Base-by-base conservation (phyloP, 768 basidiomycete species). In the Termitomyces sp. region DNA sequence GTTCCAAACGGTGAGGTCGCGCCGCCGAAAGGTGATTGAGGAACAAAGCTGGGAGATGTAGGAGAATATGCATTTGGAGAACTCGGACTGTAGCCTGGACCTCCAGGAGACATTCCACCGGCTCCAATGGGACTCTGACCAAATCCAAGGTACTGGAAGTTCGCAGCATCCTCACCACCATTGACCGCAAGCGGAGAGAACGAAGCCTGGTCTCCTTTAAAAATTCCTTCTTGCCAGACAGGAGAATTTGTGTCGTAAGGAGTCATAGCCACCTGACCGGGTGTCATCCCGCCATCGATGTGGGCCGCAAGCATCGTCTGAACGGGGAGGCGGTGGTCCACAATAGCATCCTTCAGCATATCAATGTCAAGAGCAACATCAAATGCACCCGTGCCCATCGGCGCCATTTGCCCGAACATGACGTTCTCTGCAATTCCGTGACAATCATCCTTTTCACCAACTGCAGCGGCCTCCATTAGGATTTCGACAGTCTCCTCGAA, bases 401-500 rank as follows among this genome's bases (percentile, higher is more conserved):
- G 95, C n/a, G 96, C 95, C 84, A 98, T 90, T 75, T 98, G 97
- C 17, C 97, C 97, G 65, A 99, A 93, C 82, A 99, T 86, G 41
- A 99, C 94, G 66, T 98, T 98, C 79, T 98, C 96, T n/a, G 97
- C 97, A 32, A 99, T 86, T 43, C 96, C 97, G 53, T 92, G 92
- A 69, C 97, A 99, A 64, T 98, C 96, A 62, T 99, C 97, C 71
- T 94, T 92, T 77, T 98, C 96, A 53, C 97, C 97, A 23, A 95
- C 90, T 1, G 96, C 95, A 1, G 97, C 97, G 0, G 97, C 97
- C 69, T 99, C 97, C 89, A 98, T 95, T 54, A 99, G 73, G 65
- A 98, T 98, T 70, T 99, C 97, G 59, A 99, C 97, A 2, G 97
- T 99, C 78, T 98, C 97, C 71, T 99, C 97, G 80, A 99, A 99